Base-by-base conservation (phyloP, 257 asterid species). In the Gentiana dahurica region DNA sequence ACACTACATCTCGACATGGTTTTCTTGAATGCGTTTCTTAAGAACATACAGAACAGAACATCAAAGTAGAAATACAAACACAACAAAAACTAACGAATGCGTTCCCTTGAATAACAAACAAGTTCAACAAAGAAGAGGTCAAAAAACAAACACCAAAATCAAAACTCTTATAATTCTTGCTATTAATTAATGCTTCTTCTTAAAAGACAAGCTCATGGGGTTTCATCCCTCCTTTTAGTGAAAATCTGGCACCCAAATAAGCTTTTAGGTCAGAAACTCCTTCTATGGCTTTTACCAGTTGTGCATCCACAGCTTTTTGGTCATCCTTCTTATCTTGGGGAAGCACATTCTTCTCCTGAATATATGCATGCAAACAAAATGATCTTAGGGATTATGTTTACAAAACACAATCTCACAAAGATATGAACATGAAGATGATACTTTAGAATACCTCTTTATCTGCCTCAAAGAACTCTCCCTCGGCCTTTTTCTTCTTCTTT, bases 401-500 rank as follows among this genome's bases (percentile, higher is more conserved):
- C 2, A 5, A n/a, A n/a, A n/a, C 24, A 24, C 24, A 13, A n/a
- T 6, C 24, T 12, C 38, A 8, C 7, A 24, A 6, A 1, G 11
- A 1, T 43, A 1, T 13, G 32, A 15, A 5, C 15, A 38, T 11
- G 13, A 15, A 2, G 6, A 3, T 12, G 47, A 12, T 9, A 1
- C n/a, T 3, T 3, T n/a, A 49, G 36, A 12, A 13, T 58, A 76
- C 86, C 77, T 74, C 72, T 51, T 81, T 79, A 37, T 79, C 81
- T 0, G 65, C 70, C 65, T 79, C 87, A 33, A 81, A 81, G 77
- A 84, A 84, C 53, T 77, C 85, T 4, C 36, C 65, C 59, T 78
- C 89, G 1, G 77, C 75, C 74, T 84, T 84, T 59, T 60, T 73
- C 4, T 70, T 71, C 60, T 80, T 78, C 68, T 78, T 80, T 66